Evolutionary conservation across 805 yeast genomes (phyloP).

Genomic region (Ogataea minuta): DNA sequence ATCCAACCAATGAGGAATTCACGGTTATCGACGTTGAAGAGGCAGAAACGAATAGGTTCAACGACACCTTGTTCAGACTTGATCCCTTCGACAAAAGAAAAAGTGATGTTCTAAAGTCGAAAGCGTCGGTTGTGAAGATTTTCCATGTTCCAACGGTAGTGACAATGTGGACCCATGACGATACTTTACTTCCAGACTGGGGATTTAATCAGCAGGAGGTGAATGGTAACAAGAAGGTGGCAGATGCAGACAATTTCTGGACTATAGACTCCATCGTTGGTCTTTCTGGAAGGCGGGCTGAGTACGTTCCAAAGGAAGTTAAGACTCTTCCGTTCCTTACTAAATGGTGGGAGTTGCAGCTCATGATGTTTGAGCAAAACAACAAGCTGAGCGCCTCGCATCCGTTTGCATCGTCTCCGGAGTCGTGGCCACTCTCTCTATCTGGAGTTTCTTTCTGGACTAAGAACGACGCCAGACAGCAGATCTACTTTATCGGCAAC

Average conservation of each 20-base stretch:
- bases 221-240: constrained; percentile 85
- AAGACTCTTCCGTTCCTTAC: constrained; percentile 67
- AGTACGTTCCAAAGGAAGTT: constrained; percentile 63
- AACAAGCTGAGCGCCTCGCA: constrained; percentile 84
- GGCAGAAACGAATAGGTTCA: constrained; percentile 52
- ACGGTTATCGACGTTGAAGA: constrained; percentile 66
- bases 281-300: constrained; percentile 59
- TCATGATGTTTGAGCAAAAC: constrained; percentile 87
- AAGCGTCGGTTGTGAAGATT: constrained; percentile 64
- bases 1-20: constrained; percentile 91
- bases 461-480: constrained; percentile 57
- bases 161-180: constrained; percentile 91
- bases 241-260: constrained; percentile 73
- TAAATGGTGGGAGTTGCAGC: constrained; percentile 89
- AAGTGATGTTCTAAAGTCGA: constrained; percentile 58
- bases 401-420: constrained; percentile 93
- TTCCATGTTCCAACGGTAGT: constrained; percentile 86
- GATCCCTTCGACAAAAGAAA: constrained; percentile 57
- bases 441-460: constrained; percentile 98
- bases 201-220: constrained; percentile 89
- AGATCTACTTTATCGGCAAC: constrained; percentile 90
- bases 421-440: constrained; percentile 84
- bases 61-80: constrained; percentile 77
- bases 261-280: constrained; percentile 64
- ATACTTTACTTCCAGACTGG: constrained; percentile 89